Conservation (phyloP, 306 rosid genomes). For the apple (Malus domestica) region ASM211411v1 NC_041793.1:43768501-43769000, state of each 20-base stretch:
- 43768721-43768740: slow-evolving; percentile 75
- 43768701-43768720: slow-evolving; percentile 69
- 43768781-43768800: slow-evolving; percentile 50
- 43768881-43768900: slow-evolving; percentile 34
- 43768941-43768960: slow-evolving; percentile 89
- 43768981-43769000: slow-evolving; percentile 70
- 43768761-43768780: slow-evolving; percentile 83
- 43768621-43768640: slow-evolving; percentile 62
- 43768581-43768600: too few relatives aligned
- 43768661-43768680: slow-evolving; percentile 87
- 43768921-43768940: slow-evolving; percentile 61
- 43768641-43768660: slow-evolving; percentile 82
- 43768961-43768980: slow-evolving; percentile 95
- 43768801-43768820: slow-evolving; percentile 66
- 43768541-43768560: too few relatives aligned
- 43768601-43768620: slow-evolving; percentile 66
- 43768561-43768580: too few relatives aligned
- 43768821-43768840: slow-evolving; percentile 67
- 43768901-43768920: slow-evolving; percentile 52
- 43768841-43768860: slow-evolving; percentile 80
- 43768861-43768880: slow-evolving; percentile 74
- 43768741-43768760: slow-evolving; percentile 90
- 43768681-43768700: slow-evolving; percentile 53
- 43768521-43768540: too few relatives aligned
- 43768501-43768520: too few relatives aligned